Conservation (phyloP, 2,329 filamentous ascomycete species). For the Huntiella abstrusa region DNA sequence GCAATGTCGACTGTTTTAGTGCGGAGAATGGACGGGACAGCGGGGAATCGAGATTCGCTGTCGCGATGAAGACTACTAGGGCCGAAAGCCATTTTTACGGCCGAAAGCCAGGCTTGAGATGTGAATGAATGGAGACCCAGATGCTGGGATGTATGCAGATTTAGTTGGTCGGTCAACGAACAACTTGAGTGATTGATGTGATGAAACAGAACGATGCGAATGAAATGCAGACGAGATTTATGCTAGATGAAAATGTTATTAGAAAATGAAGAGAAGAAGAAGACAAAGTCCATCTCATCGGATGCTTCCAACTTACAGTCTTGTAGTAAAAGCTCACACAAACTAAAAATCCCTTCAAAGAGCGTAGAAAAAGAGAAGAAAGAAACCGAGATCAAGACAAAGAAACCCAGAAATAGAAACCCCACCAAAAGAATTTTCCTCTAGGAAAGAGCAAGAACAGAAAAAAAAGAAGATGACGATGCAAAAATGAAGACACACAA, state of each 20-base stretch:
- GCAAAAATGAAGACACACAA: slow-evolving; percentile 1
- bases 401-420: too few relatives aligned
- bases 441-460: background rate
- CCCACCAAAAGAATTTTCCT: too few relatives aligned
- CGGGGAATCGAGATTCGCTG: background rate
- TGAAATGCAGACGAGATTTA: too few relatives aligned
- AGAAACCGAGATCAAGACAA: too few relatives aligned
- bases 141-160: background rate
- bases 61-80: background rate
- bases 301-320: background rate
- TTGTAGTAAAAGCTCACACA: too few relatives aligned
- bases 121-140: background rate
- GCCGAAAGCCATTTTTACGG: slow-evolving; percentile 1
- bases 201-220: background rate
- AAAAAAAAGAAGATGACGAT: background rate
- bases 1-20: slow-evolving; percentile 21
- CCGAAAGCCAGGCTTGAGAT: background rate
- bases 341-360: too few relatives aligned
- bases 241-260: background rate
- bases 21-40: slow-evolving; percentile 21
- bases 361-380: too few relatives aligned
- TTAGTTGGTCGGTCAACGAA: background rate
- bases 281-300: background rate
- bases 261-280: background rate
- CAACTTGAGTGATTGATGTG: background rate